Evolutionary conservation across 1,139 yeast species (phyloP).

Genomic region (Pichia sp.): DNA sequence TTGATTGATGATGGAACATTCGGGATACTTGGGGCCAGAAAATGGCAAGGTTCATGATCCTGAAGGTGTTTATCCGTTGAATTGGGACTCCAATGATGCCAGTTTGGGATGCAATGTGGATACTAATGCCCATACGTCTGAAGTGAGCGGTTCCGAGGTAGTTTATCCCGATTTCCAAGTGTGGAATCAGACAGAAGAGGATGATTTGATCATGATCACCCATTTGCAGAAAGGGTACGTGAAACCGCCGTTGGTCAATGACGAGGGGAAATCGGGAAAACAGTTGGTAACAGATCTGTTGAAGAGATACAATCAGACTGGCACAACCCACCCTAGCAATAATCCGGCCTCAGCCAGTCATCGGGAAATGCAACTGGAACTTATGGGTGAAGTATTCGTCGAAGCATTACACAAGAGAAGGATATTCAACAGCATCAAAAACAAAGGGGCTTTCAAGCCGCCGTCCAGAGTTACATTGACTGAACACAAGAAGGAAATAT

Average conservation of each 20-base stretch:
- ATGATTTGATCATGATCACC: constrained; percentile 41
- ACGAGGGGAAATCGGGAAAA: constrained; percentile 51
- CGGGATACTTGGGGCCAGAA: no score
- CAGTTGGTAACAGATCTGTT: constrained; percentile 35
- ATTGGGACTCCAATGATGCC: constrained; percentile 12
- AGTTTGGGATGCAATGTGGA: not conserved
- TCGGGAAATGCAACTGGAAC: not conserved
- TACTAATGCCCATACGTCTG: not conserved
- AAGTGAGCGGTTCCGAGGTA: not conserved
- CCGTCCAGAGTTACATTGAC: constrained; percentile 88
- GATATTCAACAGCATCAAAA: constrained; percentile 50
- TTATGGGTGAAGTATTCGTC: constrained; percentile 43
- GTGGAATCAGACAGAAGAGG: constrained; percentile 59
- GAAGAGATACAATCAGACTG: not conserved
- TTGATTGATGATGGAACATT: no score
- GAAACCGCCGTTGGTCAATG: constrained; percentile 46
- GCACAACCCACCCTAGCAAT: not conserved
- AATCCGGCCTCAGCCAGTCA: not conserved
- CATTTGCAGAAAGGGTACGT: constrained; percentile 52
- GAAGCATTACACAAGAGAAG: constrained; percentile 62
- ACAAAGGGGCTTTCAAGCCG: constrained; percentile 53
- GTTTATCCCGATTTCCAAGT: constrained; percentile 66
- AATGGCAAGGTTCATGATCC: constrained; percentile 26
- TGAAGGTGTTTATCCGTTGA: constrained; percentile 28
- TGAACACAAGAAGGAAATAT: constrained; percentile 72